These are phyloP conservation scores for Syzygium grande DNA, from an alignment of 345 rosid genomes.

Conservation along the genomic window DNA sequence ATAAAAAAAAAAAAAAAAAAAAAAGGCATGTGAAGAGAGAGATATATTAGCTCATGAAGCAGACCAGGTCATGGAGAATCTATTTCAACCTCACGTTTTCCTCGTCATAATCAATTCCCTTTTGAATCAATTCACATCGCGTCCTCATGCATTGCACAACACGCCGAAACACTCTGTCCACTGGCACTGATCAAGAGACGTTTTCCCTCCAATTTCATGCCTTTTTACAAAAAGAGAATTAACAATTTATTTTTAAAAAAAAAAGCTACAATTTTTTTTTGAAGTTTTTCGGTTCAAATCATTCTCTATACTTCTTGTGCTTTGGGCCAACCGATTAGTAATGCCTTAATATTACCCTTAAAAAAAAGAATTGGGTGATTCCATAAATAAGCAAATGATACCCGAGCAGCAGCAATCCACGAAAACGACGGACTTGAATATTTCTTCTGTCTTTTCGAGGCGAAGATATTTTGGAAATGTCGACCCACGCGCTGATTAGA, in stretches of 20 bases:
- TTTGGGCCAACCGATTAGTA: background rate
- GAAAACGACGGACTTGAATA: background rate
- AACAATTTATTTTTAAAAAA: background rate
- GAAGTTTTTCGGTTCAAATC: background rate
- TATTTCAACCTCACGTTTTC: background rate
- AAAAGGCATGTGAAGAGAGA: background rate
- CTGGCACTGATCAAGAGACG: background rate
- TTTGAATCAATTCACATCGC: background rate
- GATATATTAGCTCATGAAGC: background rate
- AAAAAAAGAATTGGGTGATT: background rate
- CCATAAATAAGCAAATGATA: background rate
- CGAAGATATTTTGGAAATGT: background rate
- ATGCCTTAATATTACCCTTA: background rate
- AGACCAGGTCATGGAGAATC: background rate
- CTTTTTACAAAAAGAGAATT: background rate
- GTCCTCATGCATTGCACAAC: background rate
- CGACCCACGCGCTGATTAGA: background rate
- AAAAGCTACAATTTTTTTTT: background rate
- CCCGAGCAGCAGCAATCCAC: background rate
- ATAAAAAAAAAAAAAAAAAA: too few relatives aligned
- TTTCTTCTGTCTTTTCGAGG: background rate
- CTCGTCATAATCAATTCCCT: rapidly evolving
- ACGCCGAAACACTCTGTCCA: too few relatives aligned
- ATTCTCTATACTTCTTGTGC: background rate
- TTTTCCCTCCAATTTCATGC: background rate